Conservation (phyloP, 176 grass and related monocot genomes). For the Ampelocalamus luodianensis region DNA sequence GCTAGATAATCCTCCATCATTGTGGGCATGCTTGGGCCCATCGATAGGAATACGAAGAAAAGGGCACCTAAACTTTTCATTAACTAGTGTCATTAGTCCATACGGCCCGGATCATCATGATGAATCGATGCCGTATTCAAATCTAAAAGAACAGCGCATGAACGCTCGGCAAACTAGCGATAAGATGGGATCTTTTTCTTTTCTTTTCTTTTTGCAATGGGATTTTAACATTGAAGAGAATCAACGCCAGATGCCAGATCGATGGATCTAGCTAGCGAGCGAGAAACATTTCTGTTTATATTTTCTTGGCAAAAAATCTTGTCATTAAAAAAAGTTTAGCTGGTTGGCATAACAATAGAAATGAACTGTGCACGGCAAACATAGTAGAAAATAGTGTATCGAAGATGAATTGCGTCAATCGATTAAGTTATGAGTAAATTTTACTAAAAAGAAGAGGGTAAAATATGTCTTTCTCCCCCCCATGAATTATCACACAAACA, state of each 20-base stretch:
- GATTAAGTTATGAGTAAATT: background rate
- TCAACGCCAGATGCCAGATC: background rate
- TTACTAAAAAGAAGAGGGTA: background rate
- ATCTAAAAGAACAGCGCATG: background rate
- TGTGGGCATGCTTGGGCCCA: background rate
- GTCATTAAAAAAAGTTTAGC: background rate
- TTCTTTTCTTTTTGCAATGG: background rate
- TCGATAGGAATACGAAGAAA: conserved; percentile 9
- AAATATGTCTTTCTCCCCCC: background rate
- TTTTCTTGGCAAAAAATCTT: background rate
- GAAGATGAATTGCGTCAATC: background rate
- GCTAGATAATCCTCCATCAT: background rate
- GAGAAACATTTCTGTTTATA: background rate
- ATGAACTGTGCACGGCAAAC: background rate
- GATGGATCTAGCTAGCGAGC: background rate
- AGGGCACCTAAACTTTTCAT: conserved; percentile 7
- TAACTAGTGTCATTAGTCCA: conserved; percentile 34
- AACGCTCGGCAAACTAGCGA: background rate
- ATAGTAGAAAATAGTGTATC: background rate
- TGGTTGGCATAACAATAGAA: background rate
- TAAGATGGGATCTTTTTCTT: background rate
- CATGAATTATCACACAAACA: background rate
- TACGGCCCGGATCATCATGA: background rate
- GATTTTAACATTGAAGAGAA: background rate
- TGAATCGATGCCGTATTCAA: background rate